phyloP scores from a whole-genome alignment of 805 yeast species.

The Yarrowia bubula region DNA sequence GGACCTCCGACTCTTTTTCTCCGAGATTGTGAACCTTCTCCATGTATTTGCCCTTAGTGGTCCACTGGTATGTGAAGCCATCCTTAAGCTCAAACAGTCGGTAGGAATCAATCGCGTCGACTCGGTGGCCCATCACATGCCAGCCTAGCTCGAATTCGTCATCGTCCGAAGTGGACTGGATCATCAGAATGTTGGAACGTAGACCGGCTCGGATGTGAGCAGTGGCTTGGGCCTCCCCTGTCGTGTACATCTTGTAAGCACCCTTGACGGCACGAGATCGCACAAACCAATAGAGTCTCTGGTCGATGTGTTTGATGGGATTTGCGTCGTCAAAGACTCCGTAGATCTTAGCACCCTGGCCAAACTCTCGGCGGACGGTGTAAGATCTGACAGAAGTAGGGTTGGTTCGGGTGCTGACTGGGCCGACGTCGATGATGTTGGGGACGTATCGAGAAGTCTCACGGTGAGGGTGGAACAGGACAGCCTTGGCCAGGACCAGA shows the following conservation, averaged over 20 bases:
- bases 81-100: constrained; percentile 60
- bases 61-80: constrained; percentile 65
- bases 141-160: constrained; percentile 60
- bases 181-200: constrained; percentile 56
- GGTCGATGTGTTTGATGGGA: constrained; percentile 34
- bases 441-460: constrained; percentile 58
- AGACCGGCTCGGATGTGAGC: constrained; percentile 61
- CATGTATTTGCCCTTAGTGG: constrained; percentile 55
- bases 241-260: constrained; percentile 57
- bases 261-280: constrained; percentile 69
- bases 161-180: constrained; percentile 46
- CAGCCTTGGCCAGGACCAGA: constrained; percentile 53
- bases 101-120: constrained; percentile 60
- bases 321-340: constrained; percentile 53
- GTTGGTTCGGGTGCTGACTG: constrained; percentile 5
- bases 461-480: constrained; percentile 55
- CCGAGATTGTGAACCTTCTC: constrained; percentile 60
- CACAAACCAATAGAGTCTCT: constrained; percentile 52
- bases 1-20: constrained; percentile 61
- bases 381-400: constrained; percentile 42
- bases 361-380: constrained; percentile 55
- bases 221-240: constrained; percentile 55
- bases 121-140: constrained; percentile 59
- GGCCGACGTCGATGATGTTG: constrained; percentile 47
- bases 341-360: constrained; percentile 57